Percentiles rank a stretch among this genome's conserved stretches.
phyloP scores from a whole-genome alignment of 306 rosid species.

The Psophocarpus tetragonolobus region DNA sequence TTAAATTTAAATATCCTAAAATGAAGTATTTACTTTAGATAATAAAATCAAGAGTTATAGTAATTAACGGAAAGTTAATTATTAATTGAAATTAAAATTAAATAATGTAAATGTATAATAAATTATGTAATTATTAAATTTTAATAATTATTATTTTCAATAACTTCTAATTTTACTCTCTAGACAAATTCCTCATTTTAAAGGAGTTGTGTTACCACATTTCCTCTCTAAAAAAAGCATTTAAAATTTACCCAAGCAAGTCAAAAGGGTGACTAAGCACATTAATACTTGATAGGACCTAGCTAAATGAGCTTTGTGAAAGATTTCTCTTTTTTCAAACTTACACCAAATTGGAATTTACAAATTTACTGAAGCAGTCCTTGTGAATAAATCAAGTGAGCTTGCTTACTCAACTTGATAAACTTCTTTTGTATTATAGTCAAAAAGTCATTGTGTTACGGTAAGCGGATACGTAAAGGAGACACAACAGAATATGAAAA shows the following conservation, averaged over 20 bases:
- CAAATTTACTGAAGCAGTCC: neutral
- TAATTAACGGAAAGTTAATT: neutral
- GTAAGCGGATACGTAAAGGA: neutral
- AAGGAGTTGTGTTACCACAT: neutral
- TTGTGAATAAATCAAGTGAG: neutral
- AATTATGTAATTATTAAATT: neutral
- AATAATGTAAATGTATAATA: neutral
- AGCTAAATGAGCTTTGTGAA: neutral
- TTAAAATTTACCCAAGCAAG: neutral
- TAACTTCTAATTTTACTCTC: neutral
- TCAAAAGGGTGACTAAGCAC: neutral
- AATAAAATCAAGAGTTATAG: neutral
- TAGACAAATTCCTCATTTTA: neutral
- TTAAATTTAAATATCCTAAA: no score
- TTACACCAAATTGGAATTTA: neutral
- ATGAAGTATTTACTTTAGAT: neutral
- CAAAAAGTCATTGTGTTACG: neutral
- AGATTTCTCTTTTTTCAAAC: neutral
- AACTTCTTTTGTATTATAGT: neutral
- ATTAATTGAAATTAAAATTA: neutral
- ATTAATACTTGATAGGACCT: neutral
- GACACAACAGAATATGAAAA: neutral
- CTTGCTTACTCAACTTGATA: neutral
- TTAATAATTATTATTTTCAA: neutral
- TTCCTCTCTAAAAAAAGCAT: neutral